Percentiles rank a stretch among this genome's conserved stretches.
These are phyloP conservation scores for Blastobotrys robertii DNA, from an alignment of 805 yeast species.

Conservation along the genomic window DNA sequence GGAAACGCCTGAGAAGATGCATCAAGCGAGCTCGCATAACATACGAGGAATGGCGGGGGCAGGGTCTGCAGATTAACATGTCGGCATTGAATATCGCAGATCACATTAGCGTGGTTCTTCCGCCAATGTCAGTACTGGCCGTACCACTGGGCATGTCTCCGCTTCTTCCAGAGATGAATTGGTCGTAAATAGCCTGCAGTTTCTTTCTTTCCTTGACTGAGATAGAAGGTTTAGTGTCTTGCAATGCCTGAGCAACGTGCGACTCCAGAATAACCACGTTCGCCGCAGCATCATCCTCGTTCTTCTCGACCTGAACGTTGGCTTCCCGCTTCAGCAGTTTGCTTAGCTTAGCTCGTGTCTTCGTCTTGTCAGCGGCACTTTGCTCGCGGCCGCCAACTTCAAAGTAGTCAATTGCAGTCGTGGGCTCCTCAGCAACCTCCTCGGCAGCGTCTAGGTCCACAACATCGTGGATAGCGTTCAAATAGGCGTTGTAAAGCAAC, in stretches of 20 bases:
- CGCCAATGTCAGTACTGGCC: constrained; percentile 74
- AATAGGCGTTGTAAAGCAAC: constrained; percentile 78
- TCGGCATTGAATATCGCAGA: not conserved
- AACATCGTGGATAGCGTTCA: constrained; percentile 60
- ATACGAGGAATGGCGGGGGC: too few species aligned
- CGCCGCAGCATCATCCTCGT: constrained; percentile 12
- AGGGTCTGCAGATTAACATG: too few species aligned
- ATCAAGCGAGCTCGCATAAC: too few species aligned
- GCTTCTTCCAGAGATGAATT: constrained; percentile 67
- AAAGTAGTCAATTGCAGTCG: constrained; percentile 2
- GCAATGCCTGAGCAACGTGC: constrained; percentile 53
- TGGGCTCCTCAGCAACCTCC: constrained; percentile 2
- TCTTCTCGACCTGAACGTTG: constrained; percentile 5
- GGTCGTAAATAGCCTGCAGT: constrained; percentile 51
- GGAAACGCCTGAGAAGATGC: too few species aligned
- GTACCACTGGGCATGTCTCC: constrained; percentile 86
- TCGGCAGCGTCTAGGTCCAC: constrained; percentile 28
- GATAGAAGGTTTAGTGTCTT: constrained; percentile 83
- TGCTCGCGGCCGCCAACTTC: constrained; percentile 6
- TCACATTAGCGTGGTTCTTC: constrained; percentile 73
- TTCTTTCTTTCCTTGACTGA: constrained; percentile 61
- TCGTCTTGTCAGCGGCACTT: constrained; percentile 10
- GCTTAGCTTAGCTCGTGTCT: constrained; percentile 13
- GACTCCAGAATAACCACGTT: constrained; percentile 38
- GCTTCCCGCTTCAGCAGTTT: constrained; percentile 3